Percentiles rank a stretch among this genome's conserved stretches.
phyloP scores from a whole-genome alignment of 2,329 filamentous ascomycete species.

The Phialophora chinensis region DNA sequence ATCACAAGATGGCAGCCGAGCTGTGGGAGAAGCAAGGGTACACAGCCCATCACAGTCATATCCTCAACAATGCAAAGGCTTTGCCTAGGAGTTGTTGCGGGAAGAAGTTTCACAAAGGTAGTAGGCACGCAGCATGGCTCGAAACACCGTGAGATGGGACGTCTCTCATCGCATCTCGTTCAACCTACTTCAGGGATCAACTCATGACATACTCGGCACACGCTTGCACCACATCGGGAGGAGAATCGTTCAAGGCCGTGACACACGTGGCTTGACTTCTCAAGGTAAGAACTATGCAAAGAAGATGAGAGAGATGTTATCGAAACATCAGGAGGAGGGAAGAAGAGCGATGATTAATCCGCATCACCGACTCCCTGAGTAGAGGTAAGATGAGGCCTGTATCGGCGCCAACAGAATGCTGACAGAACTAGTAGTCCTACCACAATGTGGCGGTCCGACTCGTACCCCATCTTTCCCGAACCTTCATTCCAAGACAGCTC shows the following conservation, averaged over 20 bases:
- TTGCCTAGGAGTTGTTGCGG: too few relatives aligned
- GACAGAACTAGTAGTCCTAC: conserved; percentile 71
- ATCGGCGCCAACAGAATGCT: conserved; percentile 10
- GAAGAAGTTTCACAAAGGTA: too few relatives aligned
- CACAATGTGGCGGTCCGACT: conserved; percentile 96
- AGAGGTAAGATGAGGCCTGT: conserved; percentile 64
- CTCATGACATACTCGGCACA: conserved; percentile 54
- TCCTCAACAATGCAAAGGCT: too few relatives aligned
- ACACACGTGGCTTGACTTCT: conserved; percentile 71
- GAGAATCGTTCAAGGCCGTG: conserved; percentile 91
- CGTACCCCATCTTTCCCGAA: conserved; percentile 63
- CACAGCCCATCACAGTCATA: too few relatives aligned
- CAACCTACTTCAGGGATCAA: conserved; percentile 98
- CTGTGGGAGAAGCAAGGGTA: too few relatives aligned
- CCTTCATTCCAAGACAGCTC: conserved; percentile 54
- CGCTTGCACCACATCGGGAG: conserved; percentile 82
- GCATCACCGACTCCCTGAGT: conserved; percentile 93
- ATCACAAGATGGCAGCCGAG: too few relatives aligned
- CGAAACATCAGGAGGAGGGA: conserved; percentile 84
- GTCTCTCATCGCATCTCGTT: conserved; percentile 96
- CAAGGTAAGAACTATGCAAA: conserved; percentile 80
- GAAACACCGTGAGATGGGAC: too few relatives aligned
- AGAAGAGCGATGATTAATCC: conserved; percentile 78
- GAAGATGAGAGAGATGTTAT: conserved; percentile 82
- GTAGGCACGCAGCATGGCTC: too few relatives aligned